Conservation (phyloP, 805 yeast species). For the Pichia rugopelliculosa region DNA sequence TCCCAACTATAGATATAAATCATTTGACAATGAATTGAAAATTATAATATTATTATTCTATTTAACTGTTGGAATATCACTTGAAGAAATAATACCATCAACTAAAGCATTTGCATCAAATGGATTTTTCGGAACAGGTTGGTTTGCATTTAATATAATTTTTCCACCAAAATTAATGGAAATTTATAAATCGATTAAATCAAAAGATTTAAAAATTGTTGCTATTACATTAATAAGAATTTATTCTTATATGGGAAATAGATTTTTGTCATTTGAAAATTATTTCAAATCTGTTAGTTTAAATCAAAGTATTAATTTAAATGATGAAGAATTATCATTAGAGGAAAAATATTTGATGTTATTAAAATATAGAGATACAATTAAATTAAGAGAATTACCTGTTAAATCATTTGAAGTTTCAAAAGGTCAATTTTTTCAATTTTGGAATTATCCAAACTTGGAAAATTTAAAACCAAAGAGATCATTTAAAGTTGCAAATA, state of each 20-base stretch:
- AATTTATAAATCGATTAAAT: constrained; percentile 1
- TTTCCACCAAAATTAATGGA: neutral
- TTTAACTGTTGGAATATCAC: constrained; percentile 1
- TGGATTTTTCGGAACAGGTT: constrained; percentile 6
- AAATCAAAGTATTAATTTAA: neutral
- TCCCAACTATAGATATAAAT: neutral
- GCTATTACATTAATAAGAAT: constrained; percentile 8
- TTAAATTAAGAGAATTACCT: neutral
- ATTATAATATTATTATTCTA: constrained; percentile 2
- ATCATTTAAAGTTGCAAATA: neutral
- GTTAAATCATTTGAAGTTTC: constrained; percentile 3
- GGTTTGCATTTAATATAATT: neutral
- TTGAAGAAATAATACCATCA: constrained; percentile 8
- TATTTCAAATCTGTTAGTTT: neutral
- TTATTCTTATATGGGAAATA: constrained; percentile 2
- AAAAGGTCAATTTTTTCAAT: constrained; percentile 7
- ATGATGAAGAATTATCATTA: constrained; percentile 1
- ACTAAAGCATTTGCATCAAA: constrained; percentile 6
- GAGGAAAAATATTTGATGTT: constrained; percentile 3
- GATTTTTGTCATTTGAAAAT: neutral
- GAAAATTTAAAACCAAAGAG: neutral
- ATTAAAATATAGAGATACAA: neutral
- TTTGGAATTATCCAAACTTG: constrained; percentile 5
- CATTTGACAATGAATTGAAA: neutral
- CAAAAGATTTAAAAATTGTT: neutral